Evolutionary conservation across 1,284 basidiomycete species (phyloP).

Genomic region (Microbotryum silenes-acaulis): DNA sequence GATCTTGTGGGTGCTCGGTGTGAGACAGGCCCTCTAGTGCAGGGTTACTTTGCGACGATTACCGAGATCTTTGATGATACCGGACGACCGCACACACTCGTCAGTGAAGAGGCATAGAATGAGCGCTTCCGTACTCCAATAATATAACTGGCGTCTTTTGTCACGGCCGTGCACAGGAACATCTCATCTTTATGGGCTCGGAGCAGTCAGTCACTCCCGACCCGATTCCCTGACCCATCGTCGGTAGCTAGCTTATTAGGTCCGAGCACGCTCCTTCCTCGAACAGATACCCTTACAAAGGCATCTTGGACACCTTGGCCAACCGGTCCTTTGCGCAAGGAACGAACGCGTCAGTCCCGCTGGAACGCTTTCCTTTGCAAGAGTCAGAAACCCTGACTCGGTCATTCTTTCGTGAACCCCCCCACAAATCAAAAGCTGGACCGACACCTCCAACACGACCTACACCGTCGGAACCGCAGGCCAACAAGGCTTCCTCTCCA

Average conservation of each 20-base stretch:
- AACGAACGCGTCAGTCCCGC: background rate
- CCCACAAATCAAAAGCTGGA: conserved; percentile 40
- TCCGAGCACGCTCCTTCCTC: no score
- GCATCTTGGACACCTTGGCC: conserved; percentile 92
- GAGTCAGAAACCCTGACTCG: conserved; percentile 65
- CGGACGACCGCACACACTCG: conserved; percentile 86
- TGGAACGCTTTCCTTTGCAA: conserved; percentile 1
- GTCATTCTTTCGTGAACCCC: background rate
- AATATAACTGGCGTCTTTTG: background rate
- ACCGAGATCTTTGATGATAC: conserved; percentile 65
- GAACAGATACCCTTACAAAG: conserved; percentile 72
- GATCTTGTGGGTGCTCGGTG: background rate
- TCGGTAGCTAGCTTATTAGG: no score
- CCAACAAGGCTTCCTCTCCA: conserved; percentile 86
- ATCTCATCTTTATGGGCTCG: conserved; percentile 88
- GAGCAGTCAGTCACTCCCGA: conserved; percentile 51
- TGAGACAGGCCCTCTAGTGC: conserved; percentile 67
- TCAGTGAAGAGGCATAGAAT: no score
- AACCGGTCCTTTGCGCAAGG: conserved; percentile 85
- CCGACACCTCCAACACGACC: conserved; percentile 78
- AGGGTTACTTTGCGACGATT: conserved; percentile 84
- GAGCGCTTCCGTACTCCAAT: conserved; percentile 3
- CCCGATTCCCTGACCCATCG: background rate
- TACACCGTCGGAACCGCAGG: conserved; percentile 98
- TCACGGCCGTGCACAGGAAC: no score